Evolutionary conservation across 1,284 basidiomycete species (phyloP).

Genomic region (Neonothopanus nambi): DNA sequence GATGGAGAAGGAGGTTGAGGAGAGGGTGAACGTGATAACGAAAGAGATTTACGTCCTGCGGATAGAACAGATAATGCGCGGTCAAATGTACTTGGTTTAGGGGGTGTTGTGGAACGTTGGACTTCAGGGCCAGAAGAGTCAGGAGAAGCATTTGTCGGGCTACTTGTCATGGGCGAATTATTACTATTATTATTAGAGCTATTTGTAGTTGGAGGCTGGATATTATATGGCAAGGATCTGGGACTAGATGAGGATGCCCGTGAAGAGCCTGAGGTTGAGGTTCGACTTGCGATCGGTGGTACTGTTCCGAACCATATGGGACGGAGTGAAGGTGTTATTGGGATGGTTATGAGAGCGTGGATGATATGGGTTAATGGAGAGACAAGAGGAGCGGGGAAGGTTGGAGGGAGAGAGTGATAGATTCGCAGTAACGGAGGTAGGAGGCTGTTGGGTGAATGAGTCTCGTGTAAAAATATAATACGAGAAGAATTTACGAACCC

Average conservation of each 20-base stretch:
- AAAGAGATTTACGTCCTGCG: slow-evolving; percentile 41
- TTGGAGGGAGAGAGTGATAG: slow-evolving; percentile 61
- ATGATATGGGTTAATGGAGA: slow-evolving; percentile 74
- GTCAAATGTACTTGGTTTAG: slow-evolving; percentile 50
- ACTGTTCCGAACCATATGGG: slow-evolving; percentile 46
- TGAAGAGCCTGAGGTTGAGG: not conserved
- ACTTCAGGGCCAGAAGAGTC: slow-evolving; percentile 35
- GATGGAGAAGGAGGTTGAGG: slow-evolving; percentile 16
- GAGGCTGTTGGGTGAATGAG: slow-evolving; percentile 37
- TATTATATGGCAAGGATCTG: slow-evolving; percentile 6
- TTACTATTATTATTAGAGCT: too few relatives aligned
- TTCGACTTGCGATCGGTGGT: slow-evolving; percentile 15
- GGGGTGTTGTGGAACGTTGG: slow-evolving; percentile 37
- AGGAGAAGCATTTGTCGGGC: slow-evolving; percentile 18
- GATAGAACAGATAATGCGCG: slow-evolving; percentile 60
- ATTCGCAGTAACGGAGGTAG: slow-evolving; percentile 60
- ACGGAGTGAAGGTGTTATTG: slow-evolving; percentile 55
- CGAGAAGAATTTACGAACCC: slow-evolving; percentile 38
- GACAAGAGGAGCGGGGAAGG: slow-evolving; percentile 60
- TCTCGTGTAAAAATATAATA: slow-evolving; percentile 2
- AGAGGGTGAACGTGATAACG: slow-evolving; percentile 53
- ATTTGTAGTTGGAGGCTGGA: slow-evolving; percentile 11
- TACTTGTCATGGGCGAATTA: not conserved
- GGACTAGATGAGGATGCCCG: slow-evolving; percentile 14
- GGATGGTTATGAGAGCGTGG: slow-evolving; percentile 72